Conservation (phyloP, 345 rosid species). For the Sisymbrium irio region DNA sequence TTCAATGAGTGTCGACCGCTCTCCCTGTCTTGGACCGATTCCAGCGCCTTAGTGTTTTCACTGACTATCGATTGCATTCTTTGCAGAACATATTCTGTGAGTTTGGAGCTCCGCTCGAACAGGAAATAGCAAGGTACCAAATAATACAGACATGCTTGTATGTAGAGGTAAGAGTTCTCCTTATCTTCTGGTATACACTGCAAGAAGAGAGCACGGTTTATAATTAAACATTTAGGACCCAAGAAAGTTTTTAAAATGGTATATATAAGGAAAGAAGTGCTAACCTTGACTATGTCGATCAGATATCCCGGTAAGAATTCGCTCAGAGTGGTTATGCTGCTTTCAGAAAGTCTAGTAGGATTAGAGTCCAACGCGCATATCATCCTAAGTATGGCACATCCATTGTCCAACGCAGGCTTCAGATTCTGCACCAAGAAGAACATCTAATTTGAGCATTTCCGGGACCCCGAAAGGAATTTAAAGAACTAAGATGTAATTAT, state of each 20-base stretch:
- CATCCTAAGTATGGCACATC: constrained; percentile 68
- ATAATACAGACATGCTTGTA: constrained; percentile 38
- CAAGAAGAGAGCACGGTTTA: constrained; percentile 26
- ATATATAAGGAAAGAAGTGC: constrained; percentile 16
- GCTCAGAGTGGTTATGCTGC: constrained; percentile 46
- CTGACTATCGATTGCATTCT: constrained; percentile 40
- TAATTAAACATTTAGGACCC: not conserved
- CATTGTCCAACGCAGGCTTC: constrained; percentile 55
- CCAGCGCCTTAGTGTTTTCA: constrained; percentile 32
- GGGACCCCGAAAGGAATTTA: not conserved
- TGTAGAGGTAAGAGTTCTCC: constrained; percentile 30
- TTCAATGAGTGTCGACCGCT: constrained; percentile 27
- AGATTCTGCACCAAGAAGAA: constrained; percentile 41
- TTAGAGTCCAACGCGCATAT: constrained; percentile 56
- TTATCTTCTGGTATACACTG: constrained; percentile 55
- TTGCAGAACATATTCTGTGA: constrained; percentile 46
- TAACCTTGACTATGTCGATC: constrained; percentile 55
- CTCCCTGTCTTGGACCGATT: constrained; percentile 22
- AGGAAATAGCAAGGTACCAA: constrained; percentile 58
- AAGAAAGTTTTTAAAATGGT: not conserved
- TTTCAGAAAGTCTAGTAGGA: constrained; percentile 71
- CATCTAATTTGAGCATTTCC: not conserved
- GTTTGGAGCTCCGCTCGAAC: constrained; percentile 56
- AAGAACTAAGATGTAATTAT: not conserved
- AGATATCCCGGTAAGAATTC: constrained; percentile 57